phyloP scores from a whole-genome alignment of 495 filamentous ascomycete species.

The Hypoxylon intermedium region DNA sequence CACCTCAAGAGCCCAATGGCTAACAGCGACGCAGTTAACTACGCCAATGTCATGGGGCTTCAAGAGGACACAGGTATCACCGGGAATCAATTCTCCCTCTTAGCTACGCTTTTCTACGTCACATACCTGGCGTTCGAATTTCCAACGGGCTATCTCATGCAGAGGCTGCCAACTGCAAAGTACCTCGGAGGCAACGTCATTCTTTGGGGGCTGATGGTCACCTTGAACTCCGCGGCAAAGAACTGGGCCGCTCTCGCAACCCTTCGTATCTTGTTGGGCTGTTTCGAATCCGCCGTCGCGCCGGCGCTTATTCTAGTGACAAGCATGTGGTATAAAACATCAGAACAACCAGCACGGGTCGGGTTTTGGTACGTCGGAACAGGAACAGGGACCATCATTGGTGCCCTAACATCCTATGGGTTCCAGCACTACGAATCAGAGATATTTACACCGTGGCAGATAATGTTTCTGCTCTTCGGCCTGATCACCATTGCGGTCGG shows the following conservation, averaged over 20 bases:
- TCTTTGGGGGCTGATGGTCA: conserved; percentile 49
- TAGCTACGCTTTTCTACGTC: conserved; percentile 37
- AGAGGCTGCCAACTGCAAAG: conserved; percentile 63
- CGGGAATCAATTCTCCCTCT: conserved; percentile 31
- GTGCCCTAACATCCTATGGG: conserved; percentile 33
- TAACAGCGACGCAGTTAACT: conserved; percentile 28
- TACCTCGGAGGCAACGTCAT: conserved; percentile 64
- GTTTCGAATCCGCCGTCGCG: conserved; percentile 39
- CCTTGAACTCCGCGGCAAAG: conserved; percentile 32
- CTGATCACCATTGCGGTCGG: conserved; percentile 47
- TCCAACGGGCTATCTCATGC: conserved; percentile 61
- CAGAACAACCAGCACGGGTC: conserved; percentile 44
- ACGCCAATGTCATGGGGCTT: conserved; percentile 40
- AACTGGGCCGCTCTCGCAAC: conserved; percentile 35
- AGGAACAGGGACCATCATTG: conserved; percentile 35
- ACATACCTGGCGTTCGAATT: conserved; percentile 42
- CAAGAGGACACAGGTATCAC: conserved; percentile 35
- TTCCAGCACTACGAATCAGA: conserved; percentile 36
- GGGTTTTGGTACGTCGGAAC: conserved; percentile 43
- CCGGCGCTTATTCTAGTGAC: conserved; percentile 45
- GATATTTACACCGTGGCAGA: conserved; percentile 48
- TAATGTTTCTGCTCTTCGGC: conserved; percentile 53
- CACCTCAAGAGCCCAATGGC: neutral
- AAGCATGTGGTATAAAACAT: conserved; percentile 44
- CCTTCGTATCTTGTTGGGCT: conserved; percentile 38